phyloP scores from a whole-genome alignment of 2,329 filamentous ascomycete genomes.

The Hysterium pulicare region DNA sequence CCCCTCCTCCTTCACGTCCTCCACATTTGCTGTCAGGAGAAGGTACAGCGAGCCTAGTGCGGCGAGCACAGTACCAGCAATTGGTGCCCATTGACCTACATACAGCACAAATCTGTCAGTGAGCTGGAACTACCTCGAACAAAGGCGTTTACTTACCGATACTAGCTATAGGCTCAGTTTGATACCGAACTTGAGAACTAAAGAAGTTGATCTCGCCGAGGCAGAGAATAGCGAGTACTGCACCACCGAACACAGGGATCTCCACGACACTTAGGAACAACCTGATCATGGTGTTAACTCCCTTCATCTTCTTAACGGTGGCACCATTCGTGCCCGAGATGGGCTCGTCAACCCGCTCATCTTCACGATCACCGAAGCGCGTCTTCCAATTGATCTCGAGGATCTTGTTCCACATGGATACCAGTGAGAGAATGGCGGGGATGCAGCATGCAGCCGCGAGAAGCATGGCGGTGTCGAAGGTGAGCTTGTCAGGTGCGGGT shows the following conservation, averaged over 20 bases:
- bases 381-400: constrained; percentile 59
- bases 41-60: constrained; percentile 58
- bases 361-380: constrained; percentile 35
- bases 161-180: constrained; percentile 61
- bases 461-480: constrained; percentile 58
- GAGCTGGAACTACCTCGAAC: constrained; percentile 1
- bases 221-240: constrained; percentile 58
- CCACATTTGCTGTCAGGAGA: constrained; percentile 41
- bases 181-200: constrained; percentile 53
- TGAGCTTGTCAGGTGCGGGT: constrained; percentile 53
- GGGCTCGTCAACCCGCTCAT: constrained; percentile 33
- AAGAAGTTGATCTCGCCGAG: constrained; percentile 64
- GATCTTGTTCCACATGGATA: constrained; percentile 64
- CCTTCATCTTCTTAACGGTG: constrained; percentile 49
- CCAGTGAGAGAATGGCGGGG: constrained; percentile 59
- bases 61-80: constrained; percentile 58
- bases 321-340: constrained; percentile 56
- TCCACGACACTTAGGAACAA: constrained; percentile 46
- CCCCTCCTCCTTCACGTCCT: constrained; percentile 16
- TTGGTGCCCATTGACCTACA: constrained; percentile 59
- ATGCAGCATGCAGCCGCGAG: constrained; percentile 64
- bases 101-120: constrained; percentile 3
- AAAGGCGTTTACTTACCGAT: constrained; percentile 49
- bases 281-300: constrained; percentile 36
- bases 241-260: constrained; percentile 57